phyloP scores from a whole-genome alignment of 2,329 filamentous ascomycete genomes.

The Diaporthe destruens region DNA sequence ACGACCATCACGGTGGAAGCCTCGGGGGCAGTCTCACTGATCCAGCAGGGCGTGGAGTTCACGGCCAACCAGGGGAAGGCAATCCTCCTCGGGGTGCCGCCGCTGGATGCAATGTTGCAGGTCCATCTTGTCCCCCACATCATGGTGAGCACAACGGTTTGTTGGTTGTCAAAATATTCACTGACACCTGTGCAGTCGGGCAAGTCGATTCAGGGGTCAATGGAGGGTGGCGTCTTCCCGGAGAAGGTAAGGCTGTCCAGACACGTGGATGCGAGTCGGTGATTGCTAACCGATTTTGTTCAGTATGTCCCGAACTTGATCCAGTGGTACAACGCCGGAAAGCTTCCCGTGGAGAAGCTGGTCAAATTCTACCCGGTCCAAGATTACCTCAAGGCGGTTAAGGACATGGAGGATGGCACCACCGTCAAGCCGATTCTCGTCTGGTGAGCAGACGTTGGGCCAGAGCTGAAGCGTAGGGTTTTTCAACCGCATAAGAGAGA shows the following conservation, averaged over 20 bases:
- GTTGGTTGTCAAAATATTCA: not conserved
- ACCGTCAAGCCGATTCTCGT: conserved; percentile 1
- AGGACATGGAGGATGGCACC: conserved; percentile 4
- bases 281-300: not conserved
- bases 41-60: not conserved
- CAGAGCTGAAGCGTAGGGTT: no score
- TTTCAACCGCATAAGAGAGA: not conserved
- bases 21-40: not conserved
- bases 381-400: not conserved
- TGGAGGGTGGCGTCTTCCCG: not conserved
- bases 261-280: not conserved
- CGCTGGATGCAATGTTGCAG: not conserved
- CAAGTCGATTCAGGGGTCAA: not conserved
- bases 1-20: conserved; percentile 5
- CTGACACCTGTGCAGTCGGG: conserved; percentile 2
- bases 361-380: conserved; percentile 2
- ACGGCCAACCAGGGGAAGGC: conserved; percentile 12
- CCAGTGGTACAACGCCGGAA: not conserved
- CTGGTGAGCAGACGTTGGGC: not conserved
- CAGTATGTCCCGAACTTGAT: conserved; percentile 1
- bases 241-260: not conserved
- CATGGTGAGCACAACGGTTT: not conserved
- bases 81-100: not conserved
- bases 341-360: not conserved
- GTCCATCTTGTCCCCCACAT: not conserved